Conservation (phyloP, 345 rosid species). For the Leavenworthia alabamica region DNA sequence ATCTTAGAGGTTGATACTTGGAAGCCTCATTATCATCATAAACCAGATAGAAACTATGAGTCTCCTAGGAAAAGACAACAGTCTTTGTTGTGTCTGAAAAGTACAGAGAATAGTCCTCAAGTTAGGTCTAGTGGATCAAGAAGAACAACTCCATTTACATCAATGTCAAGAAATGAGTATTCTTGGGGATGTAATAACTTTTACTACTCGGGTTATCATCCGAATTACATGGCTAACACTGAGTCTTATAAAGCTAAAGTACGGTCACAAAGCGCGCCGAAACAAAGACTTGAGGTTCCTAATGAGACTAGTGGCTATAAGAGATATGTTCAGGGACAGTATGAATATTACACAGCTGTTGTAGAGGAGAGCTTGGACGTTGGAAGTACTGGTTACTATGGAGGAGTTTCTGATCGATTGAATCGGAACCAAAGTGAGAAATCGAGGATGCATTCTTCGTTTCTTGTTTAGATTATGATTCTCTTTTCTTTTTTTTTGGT, state of each 20-base stretch:
- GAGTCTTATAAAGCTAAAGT: slow-evolving; percentile 80
- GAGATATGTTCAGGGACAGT: slow-evolving; percentile 27
- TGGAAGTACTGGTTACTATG: slow-evolving; percentile 18
- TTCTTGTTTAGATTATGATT: slow-evolving; percentile 18
- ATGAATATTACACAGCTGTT: slow-evolving; percentile 11
- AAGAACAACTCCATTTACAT: slow-evolving; percentile 73
- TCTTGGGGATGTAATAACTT: slow-evolving; percentile 52
- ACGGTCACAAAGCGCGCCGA: slow-evolving; percentile 86
- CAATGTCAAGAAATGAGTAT: slow-evolving; percentile 60
- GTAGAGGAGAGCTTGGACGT: slow-evolving; percentile 16
- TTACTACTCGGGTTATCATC: slow-evolving; percentile 54
- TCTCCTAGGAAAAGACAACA: slow-evolving; percentile 32
- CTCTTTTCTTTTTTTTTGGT: not conserved
- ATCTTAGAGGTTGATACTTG: slow-evolving; percentile 94
- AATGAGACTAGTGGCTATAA: slow-evolving; percentile 39
- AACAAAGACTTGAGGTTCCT: slow-evolving; percentile 64
- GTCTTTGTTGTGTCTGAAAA: slow-evolving; percentile 35
- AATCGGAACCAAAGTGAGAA: slow-evolving; percentile 26
- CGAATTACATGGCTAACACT: slow-evolving; percentile 83
- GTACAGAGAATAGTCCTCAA: slow-evolving; percentile 70
- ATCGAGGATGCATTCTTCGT: slow-evolving; percentile 24
- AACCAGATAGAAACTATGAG: slow-evolving; percentile 34
- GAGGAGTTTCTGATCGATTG: slow-evolving; percentile 17
- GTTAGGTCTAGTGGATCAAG: slow-evolving; percentile 48
- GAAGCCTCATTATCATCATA: slow-evolving; percentile 59